Evolutionary conservation across 2,329 filamentous ascomycete genomes (phyloP), one percentile per base, ranked within the genome.

Genomic region (Saccharata proteae): DNA sequence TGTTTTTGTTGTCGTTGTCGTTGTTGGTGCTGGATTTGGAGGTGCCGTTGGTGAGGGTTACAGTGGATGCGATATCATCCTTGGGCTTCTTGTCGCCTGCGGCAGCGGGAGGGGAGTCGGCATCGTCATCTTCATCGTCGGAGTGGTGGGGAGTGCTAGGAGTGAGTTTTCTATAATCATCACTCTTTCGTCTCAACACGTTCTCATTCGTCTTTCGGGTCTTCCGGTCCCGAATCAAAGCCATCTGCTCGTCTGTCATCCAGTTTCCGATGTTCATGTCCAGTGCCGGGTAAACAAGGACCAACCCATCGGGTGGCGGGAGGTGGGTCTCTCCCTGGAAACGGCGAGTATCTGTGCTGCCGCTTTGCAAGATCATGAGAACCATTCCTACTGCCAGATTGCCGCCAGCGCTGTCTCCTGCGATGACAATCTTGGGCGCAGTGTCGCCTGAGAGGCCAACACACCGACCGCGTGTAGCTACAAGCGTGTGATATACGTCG

Each of bases 221-320:
- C 36, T 75, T 71, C 8, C 84, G 75, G 40, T 93, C 86, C 41
- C 84, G 77, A 40, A 98, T 93, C 38, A 98, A 61, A 0, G 83
- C 75, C 83, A 96, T 93, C 52, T 98, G 86, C 54, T 96, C 88
- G 45, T 96, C 88, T 1, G 83, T 86, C 86, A 98, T 96, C 90
- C 90, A 98, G 54, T 86, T 94, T 21, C 84, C 84, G 42, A 96
- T 96, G 47, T 93, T 94, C 80, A 96, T 85, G 47, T 96, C 90
- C 37, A 98, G 61, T 0, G 79, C 77, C 1, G 90, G 90, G 47
- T 98, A 98, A 36, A 92, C 76, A 29, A 93, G 66, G 1, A 96
- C 67, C 6, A 96, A 57, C 0, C 85, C 88, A 31, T 81, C 79
- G 0, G 90, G 90, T 1, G 85, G 79, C 5, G 93, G 64, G 3